Evolutionary conservation across 2,329 filamentous ascomycete species (phyloP).

Genomic region (Magnaporthiopsis poae): DNA sequence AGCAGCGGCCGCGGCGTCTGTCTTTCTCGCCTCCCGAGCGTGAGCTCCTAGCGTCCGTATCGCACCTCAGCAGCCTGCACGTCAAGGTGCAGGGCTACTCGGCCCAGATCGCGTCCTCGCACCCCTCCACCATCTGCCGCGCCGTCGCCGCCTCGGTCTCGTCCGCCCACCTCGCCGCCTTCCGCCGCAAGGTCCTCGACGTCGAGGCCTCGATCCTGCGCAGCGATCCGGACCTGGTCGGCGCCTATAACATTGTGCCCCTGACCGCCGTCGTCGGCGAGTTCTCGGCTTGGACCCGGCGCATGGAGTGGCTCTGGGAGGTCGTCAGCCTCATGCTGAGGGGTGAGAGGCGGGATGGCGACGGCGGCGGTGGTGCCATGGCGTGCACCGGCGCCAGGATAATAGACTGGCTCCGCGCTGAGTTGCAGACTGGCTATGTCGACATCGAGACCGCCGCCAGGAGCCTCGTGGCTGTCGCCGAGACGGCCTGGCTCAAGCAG

Average conservation of each 20-base stretch:
- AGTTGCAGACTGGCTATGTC: slow-evolving; percentile 77
- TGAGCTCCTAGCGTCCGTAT: slow-evolving; percentile 67
- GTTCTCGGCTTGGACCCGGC: slow-evolving; percentile 77
- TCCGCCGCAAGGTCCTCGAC: slow-evolving; percentile 73
- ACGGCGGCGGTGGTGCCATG: slow-evolving; percentile 8
- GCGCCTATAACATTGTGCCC: slow-evolving; percentile 87
- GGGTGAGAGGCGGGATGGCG: slow-evolving; percentile 13
- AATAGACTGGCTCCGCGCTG: slow-evolving; percentile 65
- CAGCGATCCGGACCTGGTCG: slow-evolving; percentile 69
- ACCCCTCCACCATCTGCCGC: slow-evolving; percentile 74
- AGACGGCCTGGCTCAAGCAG: slow-evolving; percentile 85
- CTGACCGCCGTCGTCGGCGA: slow-evolving; percentile 73
- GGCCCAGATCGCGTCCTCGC: slow-evolving; percentile 55
- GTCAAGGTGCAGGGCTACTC: slow-evolving; percentile 59
- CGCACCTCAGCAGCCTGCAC: slow-evolving; percentile 69
- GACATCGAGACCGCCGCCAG: slow-evolving; percentile 72
- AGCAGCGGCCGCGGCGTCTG: slow-evolving; percentile 31
- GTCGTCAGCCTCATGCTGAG: slow-evolving; percentile 58
- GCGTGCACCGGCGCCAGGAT: slow-evolving; percentile 58
- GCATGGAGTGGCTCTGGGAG: slow-evolving; percentile 77
- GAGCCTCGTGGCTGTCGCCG: slow-evolving; percentile 65
- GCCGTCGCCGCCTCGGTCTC: slow-evolving; percentile 73
- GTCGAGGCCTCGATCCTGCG: slow-evolving; percentile 71
- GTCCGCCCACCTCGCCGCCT: slow-evolving; percentile 64
- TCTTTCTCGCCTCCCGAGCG: slow-evolving; percentile 68